Percentiles rank a stretch among this genome's conserved stretches.
Evolutionary conservation across 1,139 yeast genomes (phyloP).

Genomic region (Sporopachydermia cereana): DNA sequence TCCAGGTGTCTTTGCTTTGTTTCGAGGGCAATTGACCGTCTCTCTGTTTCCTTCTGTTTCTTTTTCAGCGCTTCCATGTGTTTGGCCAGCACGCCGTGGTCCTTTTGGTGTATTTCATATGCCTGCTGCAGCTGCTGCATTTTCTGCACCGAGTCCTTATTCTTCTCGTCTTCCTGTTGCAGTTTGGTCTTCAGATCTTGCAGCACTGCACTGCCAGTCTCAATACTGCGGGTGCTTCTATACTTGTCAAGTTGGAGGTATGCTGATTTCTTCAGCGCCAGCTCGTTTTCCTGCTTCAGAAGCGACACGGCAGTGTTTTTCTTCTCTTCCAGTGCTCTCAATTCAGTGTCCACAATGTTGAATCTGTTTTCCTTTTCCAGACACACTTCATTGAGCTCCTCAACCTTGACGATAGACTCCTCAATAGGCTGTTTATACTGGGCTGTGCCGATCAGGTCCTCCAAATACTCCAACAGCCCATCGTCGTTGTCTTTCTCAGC

Average conservation of each 20-base stretch:
- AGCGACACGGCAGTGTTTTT: slow-evolving; percentile 62
- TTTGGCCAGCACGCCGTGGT: slow-evolving; percentile 24
- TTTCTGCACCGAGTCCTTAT: slow-evolving; percentile 31
- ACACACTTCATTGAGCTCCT: slow-evolving; percentile 64
- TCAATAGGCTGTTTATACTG: slow-evolving; percentile 71
- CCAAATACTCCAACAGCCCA: slow-evolving; percentile 86
- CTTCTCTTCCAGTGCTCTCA: slow-evolving; percentile 52
- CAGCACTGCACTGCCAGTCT: slow-evolving; percentile 23
- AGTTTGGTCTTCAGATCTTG: slow-evolving; percentile 25
- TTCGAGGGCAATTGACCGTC: slow-evolving; percentile 11
- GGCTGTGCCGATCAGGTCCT: slow-evolving; percentile 93
- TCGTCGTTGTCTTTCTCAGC: slow-evolving; percentile 91
- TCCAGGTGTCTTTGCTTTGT: slow-evolving; percentile 18
- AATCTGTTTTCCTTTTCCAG: slow-evolving; percentile 72
- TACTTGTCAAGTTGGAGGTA: slow-evolving; percentile 44
- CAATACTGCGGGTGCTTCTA: slow-evolving; percentile 31
- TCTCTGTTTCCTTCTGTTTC: slow-evolving; percentile 30
- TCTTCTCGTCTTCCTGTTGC: slow-evolving; percentile 32
- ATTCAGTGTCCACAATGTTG: slow-evolving; percentile 69
- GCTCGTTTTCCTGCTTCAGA: slow-evolving; percentile 51
- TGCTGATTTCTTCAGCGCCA: slow-evolving; percentile 42
- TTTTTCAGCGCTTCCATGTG: slow-evolving; percentile 29
- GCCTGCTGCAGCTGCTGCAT: slow-evolving; percentile 31
- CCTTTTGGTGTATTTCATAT: slow-evolving; percentile 23
- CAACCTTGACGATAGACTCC: slow-evolving; percentile 46